These are phyloP conservation scores for Phytophthora rubi DNA, from an alignment of 352 stramenopile species.

Conservation along the genomic window DNA sequence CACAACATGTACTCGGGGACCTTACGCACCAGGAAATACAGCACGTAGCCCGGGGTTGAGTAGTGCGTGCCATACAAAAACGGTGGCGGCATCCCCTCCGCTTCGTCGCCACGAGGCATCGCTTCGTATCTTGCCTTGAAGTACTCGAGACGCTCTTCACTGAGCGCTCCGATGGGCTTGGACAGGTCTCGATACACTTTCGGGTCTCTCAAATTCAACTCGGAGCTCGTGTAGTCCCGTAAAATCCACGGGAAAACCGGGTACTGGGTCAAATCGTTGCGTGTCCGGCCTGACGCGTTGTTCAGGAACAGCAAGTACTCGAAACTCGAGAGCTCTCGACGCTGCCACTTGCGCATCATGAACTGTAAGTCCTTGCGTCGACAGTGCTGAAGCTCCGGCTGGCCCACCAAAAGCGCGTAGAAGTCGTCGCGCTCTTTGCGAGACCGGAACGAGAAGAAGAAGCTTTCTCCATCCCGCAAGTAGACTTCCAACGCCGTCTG, in stretches of 20 bases:
- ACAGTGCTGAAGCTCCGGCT: slow-evolving; percentile 58
- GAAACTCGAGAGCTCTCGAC: slow-evolving; percentile 93
- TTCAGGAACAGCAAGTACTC: slow-evolving; percentile 91
- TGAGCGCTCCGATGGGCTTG: slow-evolving; percentile 94
- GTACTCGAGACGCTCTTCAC: slow-evolving; percentile 83
- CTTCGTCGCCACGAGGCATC: slow-evolving; percentile 88
- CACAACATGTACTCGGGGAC: slow-evolving; percentile 96
- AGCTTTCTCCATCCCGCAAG: slow-evolving; percentile 66
- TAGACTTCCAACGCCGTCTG: slow-evolving; percentile 90
- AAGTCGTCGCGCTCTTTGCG: slow-evolving; percentile 75
- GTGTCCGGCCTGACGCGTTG: slow-evolving; percentile 75
- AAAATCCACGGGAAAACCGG: slow-evolving; percentile 97
- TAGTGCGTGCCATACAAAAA: slow-evolving; percentile 98
- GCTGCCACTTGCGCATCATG: slow-evolving; percentile 80
- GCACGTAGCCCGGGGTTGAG: slow-evolving; percentile 94
- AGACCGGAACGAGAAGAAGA: slow-evolving; percentile 86
- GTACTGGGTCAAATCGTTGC: slow-evolving; percentile 94
- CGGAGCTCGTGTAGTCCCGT: slow-evolving; percentile 81
- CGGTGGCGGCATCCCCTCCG: slow-evolving; percentile 85
- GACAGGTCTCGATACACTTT: slow-evolving; percentile 91
- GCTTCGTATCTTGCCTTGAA: slow-evolving; percentile 90
- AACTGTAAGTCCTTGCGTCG: slow-evolving; percentile 51
- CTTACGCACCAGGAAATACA: slow-evolving; percentile 98
- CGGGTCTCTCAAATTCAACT: slow-evolving; percentile 82
- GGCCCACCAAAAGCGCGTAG: slow-evolving; percentile 67